Evolutionary conservation across 345 rosid species (phyloP), one percentile per base, ranked within the genome.

Genomic region (Excoecaria cochinchinensis): DNA sequence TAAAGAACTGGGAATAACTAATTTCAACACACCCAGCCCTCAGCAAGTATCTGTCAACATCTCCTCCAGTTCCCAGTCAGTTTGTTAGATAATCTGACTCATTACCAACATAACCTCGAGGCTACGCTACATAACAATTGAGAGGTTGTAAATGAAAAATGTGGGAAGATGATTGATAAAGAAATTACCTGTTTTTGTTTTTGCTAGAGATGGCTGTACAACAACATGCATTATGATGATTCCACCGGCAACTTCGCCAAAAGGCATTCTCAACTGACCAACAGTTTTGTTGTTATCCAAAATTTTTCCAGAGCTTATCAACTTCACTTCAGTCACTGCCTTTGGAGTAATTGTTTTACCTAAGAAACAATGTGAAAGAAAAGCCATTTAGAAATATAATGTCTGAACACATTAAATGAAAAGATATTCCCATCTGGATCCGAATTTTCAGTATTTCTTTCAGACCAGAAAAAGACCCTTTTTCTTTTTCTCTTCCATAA

Each of bases 251-350:
- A 81, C 83, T 21, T 94, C 98, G 53, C 92, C 89, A 59, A 83
- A 88, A 14, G 97, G 97, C 55, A 77, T 81, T 83, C 86, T 92
- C 83, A 96, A 94, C 86, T 94, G 97, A 21, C 89, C 96, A 76
- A 92, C 93, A 48, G 93, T 89, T 84, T 85, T 92, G 84, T 64
- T 87, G 60, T 90, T 94, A 74, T 94, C 98, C 90, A 94, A 84
- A 64, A 92, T 88, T 84, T 94, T 92, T 40, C 97, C 98, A 0
- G 94, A 90, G 83, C 90, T 87, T 15, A 94, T 94, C 83, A 94
- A 80, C 83, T 94, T 94, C 77, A 94, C 84, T 86, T 94, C 98
- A 80, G 81, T 92, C 75, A 90, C 89, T 15, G 88, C 88, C 78
- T 89, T 92, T 8, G 97, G 98, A 72, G 82, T 78, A 67, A 90